Evolutionary conservation across 1,284 basidiomycete genomes (phyloP), one percentile per base, ranked within the genome.

Genomic region (Cryptococcus sp.): DNA sequence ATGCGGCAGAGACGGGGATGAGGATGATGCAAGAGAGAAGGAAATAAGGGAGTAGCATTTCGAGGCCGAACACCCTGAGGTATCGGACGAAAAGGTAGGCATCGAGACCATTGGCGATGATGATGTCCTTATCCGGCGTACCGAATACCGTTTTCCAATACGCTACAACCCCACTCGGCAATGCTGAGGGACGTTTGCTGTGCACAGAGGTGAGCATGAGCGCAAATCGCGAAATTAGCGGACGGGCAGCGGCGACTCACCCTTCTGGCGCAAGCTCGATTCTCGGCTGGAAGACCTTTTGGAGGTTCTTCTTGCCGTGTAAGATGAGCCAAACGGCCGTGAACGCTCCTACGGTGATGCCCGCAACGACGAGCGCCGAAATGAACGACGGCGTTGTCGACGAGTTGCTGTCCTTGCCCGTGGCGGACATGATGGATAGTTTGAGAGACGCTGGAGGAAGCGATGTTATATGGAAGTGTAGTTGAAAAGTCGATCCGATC

Each of bases 71-170:
- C 50, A 78, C 65, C 61, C 77, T 79, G 61, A 77, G 46, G 65
- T 81, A 98, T 55, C 91, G 87, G 48, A 96, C 85, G 69, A 91
- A 97, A 74, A 96, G 88, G 81, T 95, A 99, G 34, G 93, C 90
- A 73, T 99, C 95, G 58, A 91, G 83, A 38, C 95, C 94, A 65
- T 96, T 95, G 59, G 86, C 58, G 82, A 82, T 75, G 50, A 65
- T 72, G 50, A 78, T 62, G 17, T 74, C 63, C 7, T 57, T 57
- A 53, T 78, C 76, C 17, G 69, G 69, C 5, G 66, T 57, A 2
- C n/a, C 47, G 38, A 77, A 67, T 8, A 79, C 64, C 37, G 62
- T 59, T 52, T 63, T 68, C 75, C 74, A 77, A 53, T 66, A 78
- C 16, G 61, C 29, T 23, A 73, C 17, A 20, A 70, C 49, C 3